These are phyloP conservation scores for Trametes coccinea DNA, from an alignment of 768 basidiomycete species.

Conservation along the genomic window DNA sequence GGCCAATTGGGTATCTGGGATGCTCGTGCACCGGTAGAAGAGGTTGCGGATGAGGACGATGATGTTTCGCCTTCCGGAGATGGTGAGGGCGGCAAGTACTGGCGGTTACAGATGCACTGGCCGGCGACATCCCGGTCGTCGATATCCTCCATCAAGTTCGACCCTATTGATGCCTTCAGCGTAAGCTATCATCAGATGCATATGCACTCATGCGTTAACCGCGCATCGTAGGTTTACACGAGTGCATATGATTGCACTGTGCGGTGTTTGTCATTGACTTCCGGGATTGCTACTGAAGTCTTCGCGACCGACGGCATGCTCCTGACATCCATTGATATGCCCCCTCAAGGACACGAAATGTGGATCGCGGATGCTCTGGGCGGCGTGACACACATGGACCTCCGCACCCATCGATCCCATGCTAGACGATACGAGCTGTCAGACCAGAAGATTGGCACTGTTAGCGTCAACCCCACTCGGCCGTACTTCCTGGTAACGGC, in stretches of 20 bases:
- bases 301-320: conserved; percentile 61
- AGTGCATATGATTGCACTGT: conserved; percentile 82
- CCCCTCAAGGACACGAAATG: conserved; percentile 71
- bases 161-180: conserved; percentile 72
- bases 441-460: conserved; percentile 72
- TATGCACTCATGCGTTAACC: neutral
- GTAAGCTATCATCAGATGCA: conserved; percentile 40
- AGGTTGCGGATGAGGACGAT: conserved; percentile 65
- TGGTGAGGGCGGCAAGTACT: conserved; percentile 70
- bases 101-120: conserved; percentile 83
- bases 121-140: conserved; percentile 79
- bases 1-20: conserved; percentile 88
- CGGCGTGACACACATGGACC: conserved; percentile 73
- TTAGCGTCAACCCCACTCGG: conserved; percentile 75
- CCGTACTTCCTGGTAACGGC: conserved; percentile 70
- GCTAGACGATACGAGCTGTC: conserved; percentile 65
- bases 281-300: conserved; percentile 70
- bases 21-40: conserved; percentile 67
- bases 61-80: conserved; percentile 37
- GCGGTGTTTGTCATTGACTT: conserved; percentile 69
- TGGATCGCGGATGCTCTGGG: conserved; percentile 81
- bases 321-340: conserved; percentile 70
- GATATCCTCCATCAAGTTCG: conserved; percentile 75
- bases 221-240: conserved; percentile 61
- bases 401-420: conserved; percentile 59